Percentiles rank a stretch among this genome's conserved stretches.
phyloP scores from a whole-genome alignment of 2,329 filamentous ascomycete genomes.

The Cercospora sesami region DNA sequence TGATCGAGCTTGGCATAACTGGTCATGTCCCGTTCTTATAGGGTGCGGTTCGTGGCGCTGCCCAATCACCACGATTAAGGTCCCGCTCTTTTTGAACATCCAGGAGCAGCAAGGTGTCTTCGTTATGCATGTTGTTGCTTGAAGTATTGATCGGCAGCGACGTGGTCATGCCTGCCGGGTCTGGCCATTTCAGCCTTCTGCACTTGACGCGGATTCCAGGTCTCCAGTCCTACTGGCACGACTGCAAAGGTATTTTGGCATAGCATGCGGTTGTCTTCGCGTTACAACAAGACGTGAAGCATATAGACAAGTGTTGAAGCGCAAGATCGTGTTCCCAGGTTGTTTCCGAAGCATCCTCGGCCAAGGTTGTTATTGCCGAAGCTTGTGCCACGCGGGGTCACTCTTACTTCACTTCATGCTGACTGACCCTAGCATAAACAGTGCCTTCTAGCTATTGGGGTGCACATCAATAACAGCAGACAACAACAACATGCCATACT shows the following conservation, averaged over 20 bases:
- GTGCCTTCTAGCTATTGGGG: neutral
- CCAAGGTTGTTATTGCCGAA: slow-evolving; percentile 2
- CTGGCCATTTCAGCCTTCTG: neutral
- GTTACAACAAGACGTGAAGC: neutral
- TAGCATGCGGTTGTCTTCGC: neutral
- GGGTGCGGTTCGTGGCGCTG: neutral
- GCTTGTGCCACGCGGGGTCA: slow-evolving; percentile 3
- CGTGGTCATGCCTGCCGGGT: neutral
- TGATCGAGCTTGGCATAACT: neutral
- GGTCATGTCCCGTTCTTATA: neutral
- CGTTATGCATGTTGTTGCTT: neutral
- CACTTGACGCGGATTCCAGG: neutral
- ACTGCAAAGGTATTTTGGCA: neutral
- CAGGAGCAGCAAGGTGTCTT: neutral
- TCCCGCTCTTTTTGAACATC: neutral
- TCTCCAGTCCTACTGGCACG: neutral
- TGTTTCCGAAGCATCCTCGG: neutral
- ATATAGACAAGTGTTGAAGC: neutral
- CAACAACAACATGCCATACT: slow-evolving; percentile 57
- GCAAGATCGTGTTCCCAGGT: neutral
- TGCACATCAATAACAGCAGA: neutral
- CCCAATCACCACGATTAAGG: neutral
- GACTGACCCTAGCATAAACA: neutral
- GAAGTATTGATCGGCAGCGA: neutral
- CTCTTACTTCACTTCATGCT: slow-evolving; percentile 1